Conservation (phyloP, 129 eudicot species). For the Solidago caesia region DNA sequence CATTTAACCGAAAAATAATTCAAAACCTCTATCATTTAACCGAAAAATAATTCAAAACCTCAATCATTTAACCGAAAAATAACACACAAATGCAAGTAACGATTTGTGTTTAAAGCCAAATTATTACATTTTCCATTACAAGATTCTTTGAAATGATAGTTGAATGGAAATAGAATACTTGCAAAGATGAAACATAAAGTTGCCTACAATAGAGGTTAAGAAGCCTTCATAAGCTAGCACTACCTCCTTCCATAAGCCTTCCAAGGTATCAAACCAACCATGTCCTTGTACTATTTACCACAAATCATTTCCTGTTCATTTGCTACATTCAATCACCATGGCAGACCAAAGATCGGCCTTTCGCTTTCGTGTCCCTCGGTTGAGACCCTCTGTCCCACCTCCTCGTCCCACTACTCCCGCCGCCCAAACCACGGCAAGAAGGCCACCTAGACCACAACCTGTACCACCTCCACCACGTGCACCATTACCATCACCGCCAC, state of each 20-base stretch:
- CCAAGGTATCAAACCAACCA: slow-evolving; percentile 42
- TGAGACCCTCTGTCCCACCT: slow-evolving; percentile 36
- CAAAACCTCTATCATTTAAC: too few species aligned
- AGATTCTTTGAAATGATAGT: slow-evolving; percentile 8
- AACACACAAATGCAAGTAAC: too few species aligned
- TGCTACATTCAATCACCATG: slow-evolving; percentile 33
- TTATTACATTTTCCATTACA: not conserved
- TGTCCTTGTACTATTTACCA: slow-evolving; percentile 22
- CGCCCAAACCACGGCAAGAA: slow-evolving; percentile 15
- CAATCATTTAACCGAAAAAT: too few species aligned
- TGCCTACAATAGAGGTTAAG: slow-evolving; percentile 28
- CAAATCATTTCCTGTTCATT: slow-evolving; percentile 12
- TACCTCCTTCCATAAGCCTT: slow-evolving; percentile 3
- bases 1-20: too few species aligned
- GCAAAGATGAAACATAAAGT: slow-evolving; percentile 31
- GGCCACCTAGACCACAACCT: not conserved
- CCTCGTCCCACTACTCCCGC: slow-evolving; percentile 24
- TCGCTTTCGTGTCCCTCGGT: slow-evolving; percentile 59
- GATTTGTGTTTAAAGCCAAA: too few species aligned
- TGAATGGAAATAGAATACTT: slow-evolving; percentile 31
- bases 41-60: too few species aligned
- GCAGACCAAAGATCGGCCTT: slow-evolving; percentile 51
- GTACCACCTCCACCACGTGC: not conserved
- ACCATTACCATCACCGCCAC: not conserved
- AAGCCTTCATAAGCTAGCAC: slow-evolving; percentile 1